Base-by-base conservation (phyloP, 129 eudicot species). In the Artemisia annua region DNA sequence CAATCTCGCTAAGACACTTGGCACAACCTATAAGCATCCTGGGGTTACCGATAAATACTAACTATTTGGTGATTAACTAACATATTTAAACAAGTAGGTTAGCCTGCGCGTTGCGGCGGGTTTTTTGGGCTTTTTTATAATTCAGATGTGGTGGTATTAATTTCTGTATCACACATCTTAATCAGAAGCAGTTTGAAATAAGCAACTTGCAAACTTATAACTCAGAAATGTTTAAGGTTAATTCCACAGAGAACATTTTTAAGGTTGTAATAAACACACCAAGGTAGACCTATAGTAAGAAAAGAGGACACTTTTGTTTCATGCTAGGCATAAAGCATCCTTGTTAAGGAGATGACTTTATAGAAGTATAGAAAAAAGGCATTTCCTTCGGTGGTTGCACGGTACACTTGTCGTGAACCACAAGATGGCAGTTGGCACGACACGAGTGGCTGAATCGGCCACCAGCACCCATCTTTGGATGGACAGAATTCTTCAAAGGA, bases 221-320 rank as follows among this genome's bases (percentile, higher is more conserved):
- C n/a, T n/a, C n/a, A n/a, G n/a, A n/a, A n/a, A n/a, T n/a, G n/a
- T n/a, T n/a, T n/a, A n/a, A n/a, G n/a, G n/a, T n/a, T n/a, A 94
- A 61, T 94, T 94, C 73, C 97, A 90, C 63, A 94, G 90, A 78
- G 99, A 94, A 78, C 91, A 94, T 19, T 94, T 94, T 79, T 94
- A 83, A 71, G 61, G 50, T 70, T 73, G 30, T 62, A 18, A 58
- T 49, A 5, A 30, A 65, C 6, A 58, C 52, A 51, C 63, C 63
- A 57, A 57, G 58, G 63, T 68, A 67, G n/a, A 75, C 74, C 32
- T 66, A 54, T 55, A 75, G 73, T 61, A 67, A 43, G 58, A 66
- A 78, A 54, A 28, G 44, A 30, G 72, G 18, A 26, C 61, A 55
- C 28, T 64, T 55, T 78, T 71, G 72, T 66, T 71, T 71, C 67